Evolutionary conservation across 2,329 filamentous ascomycete genomes (phyloP).

Genomic region (Colletotrichum chlorophyti): DNA sequence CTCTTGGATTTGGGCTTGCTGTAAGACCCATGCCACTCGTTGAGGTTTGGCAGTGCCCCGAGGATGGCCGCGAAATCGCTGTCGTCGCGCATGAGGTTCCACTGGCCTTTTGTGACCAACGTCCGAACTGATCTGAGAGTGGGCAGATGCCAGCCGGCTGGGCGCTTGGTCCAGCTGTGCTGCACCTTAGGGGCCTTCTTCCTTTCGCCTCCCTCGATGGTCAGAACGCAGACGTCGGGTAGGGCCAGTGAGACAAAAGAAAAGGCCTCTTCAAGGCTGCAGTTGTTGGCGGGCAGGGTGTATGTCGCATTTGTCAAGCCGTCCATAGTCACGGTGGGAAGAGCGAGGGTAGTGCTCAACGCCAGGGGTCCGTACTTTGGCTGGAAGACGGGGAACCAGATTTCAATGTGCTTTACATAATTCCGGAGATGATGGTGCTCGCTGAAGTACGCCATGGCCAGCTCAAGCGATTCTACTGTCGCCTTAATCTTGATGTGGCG

Average conservation of each 20-base stretch:
- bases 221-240: conserved; percentile 69
- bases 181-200: conserved; percentile 75
- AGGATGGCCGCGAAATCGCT: conserved; percentile 68
- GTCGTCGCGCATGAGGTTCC: conserved; percentile 74
- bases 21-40: conserved; percentile 68
- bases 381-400: conserved; percentile 80
- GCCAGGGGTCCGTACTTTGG: conserved; percentile 55
- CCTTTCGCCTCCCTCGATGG: conserved; percentile 78
- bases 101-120: conserved; percentile 76
- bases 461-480: conserved; percentile 66
- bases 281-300: conserved; percentile 68
- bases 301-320: conserved; percentile 65
- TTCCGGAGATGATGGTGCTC: conserved; percentile 63
- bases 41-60: conserved; percentile 69
- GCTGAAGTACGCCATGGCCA: conserved; percentile 67
- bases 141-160: conserved; percentile 46
- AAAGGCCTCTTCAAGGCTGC: conserved; percentile 74
- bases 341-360: conserved; percentile 49
- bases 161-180: conserved; percentile 32
- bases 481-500: conserved; percentile 79
- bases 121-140: conserved; percentile 65
- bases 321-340: conserved; percentile 61
- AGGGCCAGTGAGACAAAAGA: conserved; percentile 65
- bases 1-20: conserved; percentile 78
- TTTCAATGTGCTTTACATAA: conserved; percentile 76